A percentile compares a stretch with the other conserved stretches of the same genome.
Conservation (phyloP, 352 stramenopile species). For the Globisporangium polare region DNA sequence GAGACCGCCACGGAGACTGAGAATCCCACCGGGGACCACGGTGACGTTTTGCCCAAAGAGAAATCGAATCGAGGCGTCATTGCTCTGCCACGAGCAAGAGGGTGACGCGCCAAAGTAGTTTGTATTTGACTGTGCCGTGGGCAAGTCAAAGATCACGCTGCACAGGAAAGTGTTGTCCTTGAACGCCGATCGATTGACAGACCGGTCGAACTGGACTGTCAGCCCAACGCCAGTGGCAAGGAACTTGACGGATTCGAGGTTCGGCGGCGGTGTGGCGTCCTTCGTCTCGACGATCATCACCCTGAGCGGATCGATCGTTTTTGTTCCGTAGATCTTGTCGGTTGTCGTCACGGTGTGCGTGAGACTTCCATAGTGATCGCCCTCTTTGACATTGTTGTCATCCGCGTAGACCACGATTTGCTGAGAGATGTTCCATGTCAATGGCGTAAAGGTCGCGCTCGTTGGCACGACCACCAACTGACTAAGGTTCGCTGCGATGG, state of each 20-base stretch:
- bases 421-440: constrained; percentile 49
- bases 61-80: constrained; percentile 37
- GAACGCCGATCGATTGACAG: constrained; percentile 32
- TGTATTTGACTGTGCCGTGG: constrained; percentile 12
- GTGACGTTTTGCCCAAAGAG: constrained; percentile 40
- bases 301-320: constrained; percentile 22
- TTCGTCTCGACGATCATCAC: constrained; percentile 64
- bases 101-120: constrained; percentile 40
- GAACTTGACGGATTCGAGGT: constrained; percentile 49
- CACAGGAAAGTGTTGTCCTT: constrained; percentile 38
- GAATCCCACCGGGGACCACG: constrained; percentile 31
- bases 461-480: constrained; percentile 39
- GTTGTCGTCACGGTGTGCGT: constrained; percentile 21
- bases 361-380: constrained; percentile 34
- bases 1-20: constrained; percentile 34
- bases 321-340: constrained; percentile 28
- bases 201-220: constrained; percentile 40
- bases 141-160: constrained; percentile 53
- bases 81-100: constrained; percentile 44
- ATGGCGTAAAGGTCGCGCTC: constrained; percentile 29
- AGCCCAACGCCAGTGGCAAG: constrained; percentile 42
- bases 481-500: constrained; percentile 25
- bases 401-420: constrained; percentile 38
- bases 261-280: constrained; percentile 52
- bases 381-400: constrained; percentile 41